Percentiles rank a stretch among this genome's conserved stretches.
phyloP scores from a whole-genome alignment of 192 early-diverging fungal species.

The Backusella parvicylindrica region DNA sequence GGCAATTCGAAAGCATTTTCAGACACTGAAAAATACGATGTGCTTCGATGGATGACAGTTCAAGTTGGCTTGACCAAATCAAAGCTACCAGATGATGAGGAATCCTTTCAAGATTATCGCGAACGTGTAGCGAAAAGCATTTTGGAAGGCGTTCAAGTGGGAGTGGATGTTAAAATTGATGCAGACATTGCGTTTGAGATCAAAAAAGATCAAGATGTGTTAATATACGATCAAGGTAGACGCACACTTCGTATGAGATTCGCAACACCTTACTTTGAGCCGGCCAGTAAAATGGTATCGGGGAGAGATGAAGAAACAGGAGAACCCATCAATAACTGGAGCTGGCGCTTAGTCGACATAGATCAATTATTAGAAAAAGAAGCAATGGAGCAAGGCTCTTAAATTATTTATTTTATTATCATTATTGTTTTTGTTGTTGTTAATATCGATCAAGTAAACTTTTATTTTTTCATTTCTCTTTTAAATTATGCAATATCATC shows the following conservation, averaged over 20 bases:
- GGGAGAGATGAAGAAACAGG: constrained; percentile 33
- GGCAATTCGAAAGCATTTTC: constrained; percentile 31
- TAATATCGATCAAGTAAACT: neutral
- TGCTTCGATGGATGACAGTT: constrained; percentile 40
- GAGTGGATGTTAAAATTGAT: constrained; percentile 47
- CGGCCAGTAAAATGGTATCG: constrained; percentile 44
- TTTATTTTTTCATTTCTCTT: neutral
- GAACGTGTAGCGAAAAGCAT: constrained; percentile 38
- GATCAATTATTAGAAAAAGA: constrained; percentile 51
- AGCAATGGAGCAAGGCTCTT: constrained; percentile 11
- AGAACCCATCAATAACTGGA: constrained; percentile 42
- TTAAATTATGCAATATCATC: too few relatives aligned
- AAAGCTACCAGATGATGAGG: constrained; percentile 5
- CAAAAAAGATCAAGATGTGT: neutral
- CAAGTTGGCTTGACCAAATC: constrained; percentile 17
- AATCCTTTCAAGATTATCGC: constrained; percentile 26
- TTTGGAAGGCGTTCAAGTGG: constrained; percentile 47
- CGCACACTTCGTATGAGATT: constrained; percentile 43
- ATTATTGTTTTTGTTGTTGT: neutral
- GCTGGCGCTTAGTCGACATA: constrained; percentile 47
- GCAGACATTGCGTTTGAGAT: constrained; percentile 34
- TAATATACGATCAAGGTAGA: constrained; percentile 45
- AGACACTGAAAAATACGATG: constrained; percentile 26
- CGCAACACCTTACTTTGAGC: constrained; percentile 49
- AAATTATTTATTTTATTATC: neutral